Evolutionary conservation across 306 rosid species (phyloP), one percentile per base, ranked within the genome.

Genomic region (Glycyrrhiza uralensis): DNA sequence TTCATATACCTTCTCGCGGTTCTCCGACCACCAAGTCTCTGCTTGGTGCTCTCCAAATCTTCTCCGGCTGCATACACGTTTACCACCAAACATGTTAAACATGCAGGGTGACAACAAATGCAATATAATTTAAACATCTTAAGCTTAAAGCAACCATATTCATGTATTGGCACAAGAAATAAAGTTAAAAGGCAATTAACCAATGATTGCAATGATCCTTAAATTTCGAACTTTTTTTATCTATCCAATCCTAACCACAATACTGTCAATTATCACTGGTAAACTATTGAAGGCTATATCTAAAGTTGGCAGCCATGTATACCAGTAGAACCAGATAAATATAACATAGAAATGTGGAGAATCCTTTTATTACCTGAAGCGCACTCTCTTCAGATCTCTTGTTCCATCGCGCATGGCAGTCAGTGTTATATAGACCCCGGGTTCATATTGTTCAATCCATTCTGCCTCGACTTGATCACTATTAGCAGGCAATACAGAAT

Each of bases 11-110:
- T 36, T 91, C 12, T 91, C 97, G 0, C 96, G 97, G 56, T 94
- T 94, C 86, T 89, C 97, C 0, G 96, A 89, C 99, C 99, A 94
- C 99, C 99, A 94, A 36, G 89, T 86, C 86, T 94, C 97, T 4
- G 99, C 99, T 89, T 94, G 99, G 50, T 91, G 96, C 88, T 94
- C 97, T 33, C 97, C 99, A 62, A 94, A 94, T 85, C 91, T 86
- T 83, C 97, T 85, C 56, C 99, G 99, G 88, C 99, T 94, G 90
- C 87, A 86, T 23, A 78, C 24, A 23, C 46, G 74, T 66, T 72
- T 63, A 28, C 29, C 39, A 39, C 9, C 81, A 46, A 36, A 76
- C 58, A 80, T 71, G 18, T 67, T 29, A 56, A 59, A 56, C 66
- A 68, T 19, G 35, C 18, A 50, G 0, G 6, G 8, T 60, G 13